Evolutionary conservation across 805 yeast species (phyloP), one percentile per base, ranked within the genome.

Genomic region (Saccharomycopsis amapae): DNA sequence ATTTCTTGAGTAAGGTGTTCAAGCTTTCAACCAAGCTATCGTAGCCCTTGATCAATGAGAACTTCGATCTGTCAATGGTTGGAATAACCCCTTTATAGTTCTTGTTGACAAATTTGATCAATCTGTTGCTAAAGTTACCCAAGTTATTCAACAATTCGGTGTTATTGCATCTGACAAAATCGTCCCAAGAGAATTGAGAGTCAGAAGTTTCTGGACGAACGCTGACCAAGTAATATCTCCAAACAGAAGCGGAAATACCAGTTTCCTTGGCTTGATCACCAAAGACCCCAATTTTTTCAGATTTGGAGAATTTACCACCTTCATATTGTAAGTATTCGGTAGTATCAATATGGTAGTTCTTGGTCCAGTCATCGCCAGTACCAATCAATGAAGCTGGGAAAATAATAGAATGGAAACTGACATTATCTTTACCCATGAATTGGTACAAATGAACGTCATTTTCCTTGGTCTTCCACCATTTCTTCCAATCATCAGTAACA

Each of bases 371-470:
- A 47, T 90, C 90, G 17, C 73, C 66, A 15, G 98, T 89, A 63
- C 97, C 99, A 38, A 93, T 68, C 66, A 81, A 83, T 23, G 95
- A 69, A 36, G 94, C 81, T 50, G 99, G 99, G 87, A 90, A 93
- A 46, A 93, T 95, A 46, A 93, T 98, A 1, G 96, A 84, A 63
- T 93, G 99, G 86, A 93, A 93, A 26, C 97, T 97, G 58, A 89
- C 97, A 61, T 93, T 93, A 66, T 93, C 99, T 65, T 93, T 93
- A 66, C 99, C 99, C 99, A 93, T 93, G 65, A 93, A 93, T 71
- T 93, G 99, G 64, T 85, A 87, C 55, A 93, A 71, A 54, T 84
- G 67, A 53, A 93, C 96, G 20, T 45, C 33, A 52, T 88, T 63
- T 44, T 88, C 87, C n/a, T 96, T 95, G 60, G 84, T 72, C 57